Conservation (phyloP, 495 filamentous ascomycete species). For the Glonium stellatum region DNA sequence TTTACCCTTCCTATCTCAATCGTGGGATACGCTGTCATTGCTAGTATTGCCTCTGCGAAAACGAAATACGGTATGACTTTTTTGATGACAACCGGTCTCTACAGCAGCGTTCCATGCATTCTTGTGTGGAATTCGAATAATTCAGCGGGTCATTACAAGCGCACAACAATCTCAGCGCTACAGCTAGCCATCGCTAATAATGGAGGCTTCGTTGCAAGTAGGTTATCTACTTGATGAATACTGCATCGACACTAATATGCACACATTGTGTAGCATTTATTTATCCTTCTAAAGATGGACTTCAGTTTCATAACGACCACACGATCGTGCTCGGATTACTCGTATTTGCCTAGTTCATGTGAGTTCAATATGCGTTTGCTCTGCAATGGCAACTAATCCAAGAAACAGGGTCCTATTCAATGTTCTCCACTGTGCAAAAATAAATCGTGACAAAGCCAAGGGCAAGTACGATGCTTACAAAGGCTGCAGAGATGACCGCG, state of each 20-base stretch:
- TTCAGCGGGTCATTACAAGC: conserved; percentile 24
- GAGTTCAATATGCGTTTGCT: no score
- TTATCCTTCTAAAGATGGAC: conserved; percentile 49
- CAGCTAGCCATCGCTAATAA: conserved; percentile 47
- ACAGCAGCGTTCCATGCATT: conserved; percentile 17
- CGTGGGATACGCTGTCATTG: conserved; percentile 26
- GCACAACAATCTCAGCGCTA: conserved; percentile 22
- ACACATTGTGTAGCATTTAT: no score
- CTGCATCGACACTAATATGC: no score
- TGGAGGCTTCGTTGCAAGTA: conserved; percentile 46
- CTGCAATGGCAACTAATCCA: no score
- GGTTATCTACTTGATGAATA: no score
- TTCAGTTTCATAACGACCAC: conserved; percentile 44
- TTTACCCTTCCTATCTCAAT: conserved; percentile 24
- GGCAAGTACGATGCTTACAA: conserved; percentile 56
- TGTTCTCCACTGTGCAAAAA: conserved; percentile 57
- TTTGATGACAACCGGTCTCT: conserved; percentile 27
- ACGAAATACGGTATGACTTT: conserved; percentile 28
- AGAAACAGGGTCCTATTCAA: conserved; percentile 59
- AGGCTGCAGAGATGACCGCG: conserved; percentile 58
- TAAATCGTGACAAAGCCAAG: conserved; percentile 56
- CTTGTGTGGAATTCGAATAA: conserved; percentile 28
- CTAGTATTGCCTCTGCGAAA: neutral
- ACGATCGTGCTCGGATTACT: conserved; percentile 52
- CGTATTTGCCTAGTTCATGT: conserved; percentile 56